Percentiles rank a stretch among this genome's conserved stretches.
phyloP scores from a whole-genome alignment of 208 protist genomes.

The Strigomonas galati region DNA sequence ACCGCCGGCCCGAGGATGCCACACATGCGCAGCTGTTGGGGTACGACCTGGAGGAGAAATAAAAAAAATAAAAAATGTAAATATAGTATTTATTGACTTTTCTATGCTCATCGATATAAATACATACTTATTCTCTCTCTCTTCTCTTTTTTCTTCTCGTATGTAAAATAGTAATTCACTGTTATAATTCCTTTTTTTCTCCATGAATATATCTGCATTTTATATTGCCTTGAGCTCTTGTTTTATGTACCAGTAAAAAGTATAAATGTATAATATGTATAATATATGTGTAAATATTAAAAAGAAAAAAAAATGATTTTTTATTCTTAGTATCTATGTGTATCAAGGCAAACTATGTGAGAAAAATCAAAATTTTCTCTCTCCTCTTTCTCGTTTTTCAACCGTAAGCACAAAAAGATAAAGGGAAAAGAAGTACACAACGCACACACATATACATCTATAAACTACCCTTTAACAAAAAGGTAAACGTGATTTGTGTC shows the following conservation, averaged over 20 bases:
- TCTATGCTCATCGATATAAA: too few species aligned
- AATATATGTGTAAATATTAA: background rate
- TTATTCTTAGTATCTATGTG: slow-evolving; percentile 2
- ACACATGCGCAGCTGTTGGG: slow-evolving; percentile 2
- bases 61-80: background rate
- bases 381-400: slow-evolving; percentile 5
- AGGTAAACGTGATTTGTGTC: background rate
- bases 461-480: too few species aligned
- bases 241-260: too few species aligned
- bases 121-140: too few species aligned
- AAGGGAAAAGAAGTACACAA: background rate
- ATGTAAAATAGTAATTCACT: too few species aligned
- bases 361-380: background rate
- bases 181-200: too few species aligned
- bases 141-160: too few species aligned
- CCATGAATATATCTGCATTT: too few species aligned
- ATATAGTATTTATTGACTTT: too few species aligned
- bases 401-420: background rate
- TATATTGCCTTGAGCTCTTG: too few species aligned
- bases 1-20: background rate
- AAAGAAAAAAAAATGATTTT: background rate
- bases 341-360: background rate
- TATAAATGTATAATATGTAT: slow-evolving; percentile 9
- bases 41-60: slow-evolving; percentile 5
- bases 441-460: background rate